phyloP scores from a whole-genome alignment of 169 alveolate genomes.

The Amoebophrya sp. region DNA sequence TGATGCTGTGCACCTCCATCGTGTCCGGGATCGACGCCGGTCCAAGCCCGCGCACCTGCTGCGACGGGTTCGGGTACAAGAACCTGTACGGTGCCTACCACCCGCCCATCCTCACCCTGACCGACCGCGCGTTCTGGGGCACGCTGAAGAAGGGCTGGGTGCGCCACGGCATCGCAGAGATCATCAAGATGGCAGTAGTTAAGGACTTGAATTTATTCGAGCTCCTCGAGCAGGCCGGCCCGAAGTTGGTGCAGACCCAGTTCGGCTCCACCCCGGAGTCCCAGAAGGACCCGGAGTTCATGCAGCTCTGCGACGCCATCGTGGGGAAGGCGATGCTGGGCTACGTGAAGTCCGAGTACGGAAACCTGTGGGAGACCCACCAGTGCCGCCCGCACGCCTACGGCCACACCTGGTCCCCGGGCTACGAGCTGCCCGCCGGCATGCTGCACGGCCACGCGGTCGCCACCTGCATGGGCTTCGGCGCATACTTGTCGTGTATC shows the following conservation, averaged over 20 bases:
- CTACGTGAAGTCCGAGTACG: conserved; percentile 28
- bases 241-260: background rate
- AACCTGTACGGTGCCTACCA: conserved; percentile 28
- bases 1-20: conserved; percentile 34
- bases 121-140: conserved; percentile 33
- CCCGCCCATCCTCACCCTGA: conserved; percentile 29
- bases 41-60: conserved; percentile 26
- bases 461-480: conserved; percentile 34
- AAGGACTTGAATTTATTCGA: background rate
- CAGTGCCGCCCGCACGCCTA: conserved; percentile 34
- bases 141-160: conserved; percentile 12
- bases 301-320: conserved; percentile 15
- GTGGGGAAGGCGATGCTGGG: conserved; percentile 33
- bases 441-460: conserved; percentile 35
- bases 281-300: background rate
- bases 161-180: conserved; percentile 35
- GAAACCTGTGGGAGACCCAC: conserved; percentile 36
- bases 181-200: conserved; percentile 32
- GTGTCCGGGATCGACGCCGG: conserved; percentile 33
- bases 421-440: conserved; percentile 34
- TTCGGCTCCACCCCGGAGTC: background rate
- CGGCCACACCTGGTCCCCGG: conserved; percentile 34
- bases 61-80: conserved; percentile 34
- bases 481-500: conserved; percentile 29
- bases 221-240: conserved; percentile 18